phyloP scores from a whole-genome alignment of 1,139 yeast species.

The Yamadazyma friedrichii region DNA sequence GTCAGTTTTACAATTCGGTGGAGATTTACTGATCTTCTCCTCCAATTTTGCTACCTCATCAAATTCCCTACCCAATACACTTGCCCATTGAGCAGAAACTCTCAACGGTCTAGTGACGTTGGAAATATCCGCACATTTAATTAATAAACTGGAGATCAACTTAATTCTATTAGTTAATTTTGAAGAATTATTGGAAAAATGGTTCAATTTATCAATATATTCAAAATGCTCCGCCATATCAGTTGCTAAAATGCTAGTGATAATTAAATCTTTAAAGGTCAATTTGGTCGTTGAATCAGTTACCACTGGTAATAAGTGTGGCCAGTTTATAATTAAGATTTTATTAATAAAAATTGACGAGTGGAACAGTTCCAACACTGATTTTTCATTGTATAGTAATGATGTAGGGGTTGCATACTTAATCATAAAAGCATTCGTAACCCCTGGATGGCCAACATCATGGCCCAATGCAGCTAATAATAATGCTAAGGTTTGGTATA shows the following conservation, averaged over 20 bases:
- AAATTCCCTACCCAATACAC: conserved; percentile 72
- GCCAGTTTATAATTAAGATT: conserved; percentile 64
- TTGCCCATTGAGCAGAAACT: conserved; percentile 85
- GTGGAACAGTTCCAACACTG: conserved; percentile 84
- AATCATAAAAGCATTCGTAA: conserved; percentile 73
- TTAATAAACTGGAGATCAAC: conserved; percentile 63
- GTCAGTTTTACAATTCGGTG: not conserved
- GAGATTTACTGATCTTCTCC: conserved; percentile 24
- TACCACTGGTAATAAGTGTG: conserved; percentile 36
- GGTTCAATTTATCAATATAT: conserved; percentile 53
- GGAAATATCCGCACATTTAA: conserved; percentile 93
- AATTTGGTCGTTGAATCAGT: conserved; percentile 19
- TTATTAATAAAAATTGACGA: conserved; percentile 62
- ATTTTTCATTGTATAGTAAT: conserved; percentile 56
- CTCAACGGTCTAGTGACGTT: conserved; percentile 81
- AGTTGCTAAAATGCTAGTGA: conserved; percentile 70
- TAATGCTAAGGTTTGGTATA: conserved; percentile 55
- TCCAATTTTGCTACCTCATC: conserved; percentile 64
- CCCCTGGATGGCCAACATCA: conserved; percentile 96
- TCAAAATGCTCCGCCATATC: conserved; percentile 91
- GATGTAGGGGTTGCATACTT: conserved; percentile 67
- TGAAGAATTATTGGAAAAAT: conserved; percentile 17
- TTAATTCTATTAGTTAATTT: conserved; percentile 30
- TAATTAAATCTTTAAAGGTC: conserved; percentile 31
- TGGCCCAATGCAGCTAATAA: conserved; percentile 89